A percentile compares a stretch with the other conserved stretches of the same genome.
Evolutionary conservation across 768 basidiomycete genomes (phyloP).

Genomic region (Mycena amicta): DNA sequence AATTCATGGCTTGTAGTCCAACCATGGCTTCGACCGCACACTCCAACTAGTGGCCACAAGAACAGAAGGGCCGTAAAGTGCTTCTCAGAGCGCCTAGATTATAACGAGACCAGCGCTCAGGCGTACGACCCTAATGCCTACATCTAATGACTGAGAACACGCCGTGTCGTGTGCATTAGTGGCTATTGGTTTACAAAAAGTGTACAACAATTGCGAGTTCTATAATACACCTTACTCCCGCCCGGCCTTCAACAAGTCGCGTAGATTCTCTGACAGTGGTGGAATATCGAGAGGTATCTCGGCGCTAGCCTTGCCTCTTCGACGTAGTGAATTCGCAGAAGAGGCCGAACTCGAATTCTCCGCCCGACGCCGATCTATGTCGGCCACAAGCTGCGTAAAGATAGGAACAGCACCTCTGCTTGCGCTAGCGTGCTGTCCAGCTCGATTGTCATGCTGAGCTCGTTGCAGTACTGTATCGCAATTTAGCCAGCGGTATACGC

Average conservation of each 20-base stretch:
- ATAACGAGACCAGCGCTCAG: constrained; percentile 8
- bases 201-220: constrained; percentile 15
- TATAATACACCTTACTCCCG: constrained; percentile 24
- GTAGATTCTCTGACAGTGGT: constrained; percentile 61
- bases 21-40: constrained; percentile 74
- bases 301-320: constrained; percentile 31
- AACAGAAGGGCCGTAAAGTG: constrained; percentile 18
- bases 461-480: constrained; percentile 89
- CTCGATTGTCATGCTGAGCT: constrained; percentile 95
- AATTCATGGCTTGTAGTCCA: constrained; percentile 47
- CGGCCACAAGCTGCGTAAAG: constrained; percentile 87
- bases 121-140: constrained; percentile 18
- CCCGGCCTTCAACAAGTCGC: constrained; percentile 57
- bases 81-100: neutral
- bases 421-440: constrained; percentile 94
- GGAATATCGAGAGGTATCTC: constrained; percentile 41
- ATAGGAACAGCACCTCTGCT: constrained; percentile 94
- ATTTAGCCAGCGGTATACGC: constrained; percentile 6
- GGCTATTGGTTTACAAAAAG: constrained; percentile 21
- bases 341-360: constrained; percentile 44
- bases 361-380: constrained; percentile 79
- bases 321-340: constrained; percentile 33
- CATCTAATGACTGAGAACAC: constrained; percentile 5
- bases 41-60: constrained; percentile 51
- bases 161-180: constrained; percentile 17